Base-by-base conservation (phyloP, 2,329 filamentous ascomycete genomes). In the Aureobasidium musti region DNA sequence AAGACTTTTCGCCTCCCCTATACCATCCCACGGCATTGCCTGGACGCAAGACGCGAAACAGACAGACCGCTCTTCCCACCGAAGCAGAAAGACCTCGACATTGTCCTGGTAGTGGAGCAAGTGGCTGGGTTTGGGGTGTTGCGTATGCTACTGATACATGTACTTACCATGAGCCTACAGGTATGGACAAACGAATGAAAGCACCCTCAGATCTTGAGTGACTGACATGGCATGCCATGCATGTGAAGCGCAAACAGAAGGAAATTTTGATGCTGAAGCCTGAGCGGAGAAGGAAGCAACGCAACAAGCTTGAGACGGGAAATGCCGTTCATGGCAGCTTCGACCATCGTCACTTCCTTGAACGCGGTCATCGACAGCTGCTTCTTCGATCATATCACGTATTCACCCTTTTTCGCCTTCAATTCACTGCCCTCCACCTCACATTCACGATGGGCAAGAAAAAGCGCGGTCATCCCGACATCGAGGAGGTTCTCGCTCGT, bases 401-500 rank as follows among this genome's bases (percentile, higher is more conserved):
- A 47, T 61, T 7, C 19, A 49, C 41, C n/a, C 10, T 23, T 5
- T n/a, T n/a, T 33, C 33, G 2, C 37, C 41, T 61, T 47, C 26
- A 30, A 8, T 11, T 8, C 30, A 33, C 33, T 17, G 19, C 37
- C 43, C 5, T 60, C 23, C 2, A 50, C 17, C 33, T 59, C 63
- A 50, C 41, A 52, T 26, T 35, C 68, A 71, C 57, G 49, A 94
- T 95, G 89, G 90, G 89, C 73, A 97, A 96, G 82, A 96, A 95
- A 83, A 94, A 92, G 86, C 90, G 92, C 78, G 87, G 88, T 71
- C 89, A 91, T 75, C 91, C 92, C 70, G 88, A 93, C 73, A 83
- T 97, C 72, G 91, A 98, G 81, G 92, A 98, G 80, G 83, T 97
- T 72, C 86, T 99, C 69, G 82, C 84, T 71, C 89, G 93, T 67